Evolutionary conservation across 1,284 basidiomycete genomes (phyloP).

Genomic region (Sanghuangporus sanghuang): DNA sequence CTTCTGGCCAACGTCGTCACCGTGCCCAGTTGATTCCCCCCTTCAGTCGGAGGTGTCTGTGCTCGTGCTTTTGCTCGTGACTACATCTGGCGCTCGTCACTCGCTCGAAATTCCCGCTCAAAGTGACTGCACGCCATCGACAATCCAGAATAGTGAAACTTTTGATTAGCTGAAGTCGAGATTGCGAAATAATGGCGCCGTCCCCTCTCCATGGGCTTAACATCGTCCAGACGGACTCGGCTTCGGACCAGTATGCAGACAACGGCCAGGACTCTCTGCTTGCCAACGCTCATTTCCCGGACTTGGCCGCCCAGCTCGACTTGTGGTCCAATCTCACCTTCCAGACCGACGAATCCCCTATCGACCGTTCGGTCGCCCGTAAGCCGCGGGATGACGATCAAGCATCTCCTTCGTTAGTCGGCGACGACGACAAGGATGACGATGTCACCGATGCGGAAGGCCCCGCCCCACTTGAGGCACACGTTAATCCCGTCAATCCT

Average conservation of each 20-base stretch:
- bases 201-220: constrained; percentile 74
- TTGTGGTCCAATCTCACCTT: constrained; percentile 81
- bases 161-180: neutral
- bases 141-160: neutral
- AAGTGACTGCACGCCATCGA: neutral
- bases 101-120: neutral
- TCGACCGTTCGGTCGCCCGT: constrained; percentile 25
- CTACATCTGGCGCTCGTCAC: neutral
- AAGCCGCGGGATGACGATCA: constrained; percentile 25
- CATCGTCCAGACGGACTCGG: constrained; percentile 51
- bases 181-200: constrained; percentile 39
- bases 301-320: constrained; percentile 70
- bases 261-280: constrained; percentile 46
- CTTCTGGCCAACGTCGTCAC: neutral
- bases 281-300: constrained; percentile 59
- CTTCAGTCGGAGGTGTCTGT: neutral
- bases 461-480: constrained; percentile 46
- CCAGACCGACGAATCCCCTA: constrained; percentile 64
- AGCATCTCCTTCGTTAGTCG: constrained; percentile 19
- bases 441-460: constrained; percentile 33
- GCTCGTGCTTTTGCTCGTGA: neutral
- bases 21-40: neutral
- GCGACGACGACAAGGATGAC: constrained; percentile 42
- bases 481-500: constrained; percentile 53
- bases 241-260: constrained; percentile 33